phyloP scores from a whole-genome alignment of 1,284 basidiomycete species.

The Hemileia vastatrix region DNA sequence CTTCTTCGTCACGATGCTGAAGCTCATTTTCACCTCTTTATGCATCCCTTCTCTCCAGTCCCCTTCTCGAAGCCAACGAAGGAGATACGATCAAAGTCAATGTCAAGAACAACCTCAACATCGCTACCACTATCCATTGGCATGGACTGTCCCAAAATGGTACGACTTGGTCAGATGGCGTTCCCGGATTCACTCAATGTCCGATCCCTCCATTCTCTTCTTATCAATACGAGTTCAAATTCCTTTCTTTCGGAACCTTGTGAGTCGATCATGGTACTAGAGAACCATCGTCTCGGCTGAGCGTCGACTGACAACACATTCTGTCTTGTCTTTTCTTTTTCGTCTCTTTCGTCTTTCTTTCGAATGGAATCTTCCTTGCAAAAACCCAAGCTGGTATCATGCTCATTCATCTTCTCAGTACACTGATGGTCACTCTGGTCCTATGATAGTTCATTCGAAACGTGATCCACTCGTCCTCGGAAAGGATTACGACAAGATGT shows the following conservation, averaged over 20 bases:
- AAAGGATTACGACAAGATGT: constrained; percentile 12
- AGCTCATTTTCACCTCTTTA: too few species aligned
- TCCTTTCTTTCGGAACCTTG: constrained; percentile 18
- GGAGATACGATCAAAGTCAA: constrained; percentile 48
- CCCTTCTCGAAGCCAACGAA: too few species aligned
- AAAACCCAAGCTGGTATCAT: constrained; percentile 33
- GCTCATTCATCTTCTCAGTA: constrained; percentile 36
- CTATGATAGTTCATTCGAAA: constrained; percentile 33
- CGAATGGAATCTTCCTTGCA: not conserved
- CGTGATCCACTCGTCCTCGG: constrained; percentile 27
- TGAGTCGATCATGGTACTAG: not conserved
- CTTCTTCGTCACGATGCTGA: too few species aligned
- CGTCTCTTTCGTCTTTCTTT: not conserved
- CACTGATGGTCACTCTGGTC: constrained; percentile 38
- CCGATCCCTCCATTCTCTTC: constrained; percentile 27
- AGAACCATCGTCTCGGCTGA: too few species aligned
- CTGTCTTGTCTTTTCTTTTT: not conserved
- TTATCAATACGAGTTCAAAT: constrained; percentile 8
- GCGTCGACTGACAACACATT: too few species aligned
- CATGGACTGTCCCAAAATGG: constrained; percentile 45
- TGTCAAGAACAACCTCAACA: constrained; percentile 48
- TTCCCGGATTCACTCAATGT: constrained; percentile 32
- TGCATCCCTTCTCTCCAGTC: too few species aligned
- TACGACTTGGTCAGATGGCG: constrained; percentile 34
- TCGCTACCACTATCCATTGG: constrained; percentile 48